A percentile compares a stretch with the other conserved stretches of the same genome.
phyloP scores from a whole-genome alignment of 371 early-diverging fungal genomes.

The Cladochytrium tenue region DNA sequence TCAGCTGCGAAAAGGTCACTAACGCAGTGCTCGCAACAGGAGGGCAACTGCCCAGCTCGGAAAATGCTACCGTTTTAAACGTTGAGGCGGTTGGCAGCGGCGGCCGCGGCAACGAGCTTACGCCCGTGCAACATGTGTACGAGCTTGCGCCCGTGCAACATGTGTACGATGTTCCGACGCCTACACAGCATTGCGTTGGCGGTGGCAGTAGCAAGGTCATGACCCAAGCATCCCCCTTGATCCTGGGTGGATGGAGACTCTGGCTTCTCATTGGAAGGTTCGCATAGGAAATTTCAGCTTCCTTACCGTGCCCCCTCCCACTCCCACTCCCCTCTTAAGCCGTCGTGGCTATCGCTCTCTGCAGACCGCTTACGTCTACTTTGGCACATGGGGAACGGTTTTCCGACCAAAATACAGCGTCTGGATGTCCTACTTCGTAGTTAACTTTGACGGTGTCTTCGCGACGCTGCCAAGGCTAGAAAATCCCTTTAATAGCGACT shows the following conservation, averaged over 20 bases:
- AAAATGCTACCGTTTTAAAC: too few relatives aligned
- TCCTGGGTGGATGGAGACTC: neutral
- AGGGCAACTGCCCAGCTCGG: too few relatives aligned
- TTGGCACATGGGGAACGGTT: neutral
- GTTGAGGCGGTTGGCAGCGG: too few relatives aligned
- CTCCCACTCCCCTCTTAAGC: neutral
- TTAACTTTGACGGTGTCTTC: slow-evolving; percentile 6
- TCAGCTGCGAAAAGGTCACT: too few relatives aligned
- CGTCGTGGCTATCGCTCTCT: neutral
- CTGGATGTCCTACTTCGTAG: slow-evolving; percentile 1
- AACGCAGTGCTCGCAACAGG: too few relatives aligned
- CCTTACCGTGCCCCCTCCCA: neutral
- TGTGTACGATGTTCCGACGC: too few relatives aligned
- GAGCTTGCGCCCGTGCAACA: too few relatives aligned
- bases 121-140: too few relatives aligned
- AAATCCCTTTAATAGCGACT: neutral
- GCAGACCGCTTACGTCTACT: too few relatives aligned
- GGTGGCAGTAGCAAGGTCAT: too few relatives aligned
- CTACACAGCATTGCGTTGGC: too few relatives aligned
- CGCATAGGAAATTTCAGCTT: neutral
- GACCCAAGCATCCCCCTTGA: neutral
- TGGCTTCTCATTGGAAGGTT: neutral
- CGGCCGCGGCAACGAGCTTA: too few relatives aligned
- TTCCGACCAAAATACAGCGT: neutral
- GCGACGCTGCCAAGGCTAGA: neutral